Conservation (phyloP, 805 yeast species). For the Pichia ethanolica region DNA sequence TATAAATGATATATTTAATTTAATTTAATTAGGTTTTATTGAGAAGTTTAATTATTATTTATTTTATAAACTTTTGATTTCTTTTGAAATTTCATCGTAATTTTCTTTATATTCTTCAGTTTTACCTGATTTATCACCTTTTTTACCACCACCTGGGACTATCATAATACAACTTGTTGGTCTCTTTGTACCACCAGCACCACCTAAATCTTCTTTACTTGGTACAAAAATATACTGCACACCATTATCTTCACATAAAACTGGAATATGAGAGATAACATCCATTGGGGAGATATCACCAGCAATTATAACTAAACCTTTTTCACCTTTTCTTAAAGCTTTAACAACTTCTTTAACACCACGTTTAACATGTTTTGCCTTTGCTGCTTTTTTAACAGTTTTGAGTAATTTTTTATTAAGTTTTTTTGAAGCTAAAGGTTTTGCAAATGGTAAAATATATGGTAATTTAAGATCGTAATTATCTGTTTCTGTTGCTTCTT, state of each 20-base stretch:
- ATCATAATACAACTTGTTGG: slow-evolving; percentile 97
- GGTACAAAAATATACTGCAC: slow-evolving; percentile 94
- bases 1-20: too few relatives aligned
- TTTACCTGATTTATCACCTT: slow-evolving; percentile 54
- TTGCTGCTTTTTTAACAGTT: slow-evolving; percentile 95
- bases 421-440: slow-evolving; percentile 93
- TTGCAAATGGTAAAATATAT: slow-evolving; percentile 86
- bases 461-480: slow-evolving; percentile 90
- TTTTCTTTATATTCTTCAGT: slow-evolving; percentile 85
- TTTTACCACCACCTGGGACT: slow-evolving; percentile 89
- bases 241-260: slow-evolving; percentile 86
- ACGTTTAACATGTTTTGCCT: slow-evolving; percentile 95
- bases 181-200: slow-evolving; percentile 98
- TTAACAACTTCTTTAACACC: slow-evolving; percentile 99
- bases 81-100: slow-evolving; percentile 91
- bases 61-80: slow-evolving; percentile 46
- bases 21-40: not conserved
- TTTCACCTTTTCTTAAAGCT: slow-evolving; percentile 95
- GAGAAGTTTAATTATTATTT: not conserved
- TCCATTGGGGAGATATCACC: slow-evolving; percentile 98
- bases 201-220: slow-evolving; percentile 95
- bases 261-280: slow-evolving; percentile 95
- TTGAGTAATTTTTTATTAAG: slow-evolving; percentile 91
- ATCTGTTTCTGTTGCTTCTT: slow-evolving; percentile 44
- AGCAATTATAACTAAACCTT: slow-evolving; percentile 92